Evolutionary conservation across 345 rosid species (phyloP).

Genomic region (Durio zibethinus): DNA sequence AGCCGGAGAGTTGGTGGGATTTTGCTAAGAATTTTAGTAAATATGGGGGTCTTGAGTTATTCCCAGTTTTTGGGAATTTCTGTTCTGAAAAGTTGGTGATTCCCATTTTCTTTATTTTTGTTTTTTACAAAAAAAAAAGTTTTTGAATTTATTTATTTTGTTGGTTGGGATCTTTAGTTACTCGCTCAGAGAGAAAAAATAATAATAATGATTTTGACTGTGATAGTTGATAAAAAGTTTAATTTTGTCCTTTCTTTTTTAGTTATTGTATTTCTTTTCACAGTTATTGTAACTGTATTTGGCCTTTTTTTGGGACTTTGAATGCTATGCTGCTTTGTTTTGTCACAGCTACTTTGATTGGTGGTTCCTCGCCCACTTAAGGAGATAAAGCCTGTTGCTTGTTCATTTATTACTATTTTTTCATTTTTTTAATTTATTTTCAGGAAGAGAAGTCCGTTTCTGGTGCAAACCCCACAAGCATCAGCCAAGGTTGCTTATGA

Average conservation of each 20-base stretch:
- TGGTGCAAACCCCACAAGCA: too few species aligned
- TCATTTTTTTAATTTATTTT: neutral
- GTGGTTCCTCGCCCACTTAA: slow-evolving; percentile 9
- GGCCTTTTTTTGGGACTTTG: slow-evolving; percentile 32
- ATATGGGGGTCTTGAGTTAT: neutral
- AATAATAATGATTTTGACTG: slow-evolving; percentile 23
- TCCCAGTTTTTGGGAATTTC: too few species aligned
- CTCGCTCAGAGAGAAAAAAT: neutral
- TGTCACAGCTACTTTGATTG: slow-evolving; percentile 8
- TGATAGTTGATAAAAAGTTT: slow-evolving; percentile 29
- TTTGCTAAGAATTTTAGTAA: neutral
- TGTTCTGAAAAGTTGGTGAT: too few species aligned
- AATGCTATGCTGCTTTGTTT: slow-evolving; percentile 14
- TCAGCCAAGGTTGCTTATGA: too few species aligned
- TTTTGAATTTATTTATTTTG: neutral
- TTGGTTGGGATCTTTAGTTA: neutral
- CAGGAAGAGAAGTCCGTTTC: slow-evolving; percentile 44
- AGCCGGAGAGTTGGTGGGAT: slow-evolving; percentile 21
- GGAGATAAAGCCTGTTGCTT: slow-evolving; percentile 11
- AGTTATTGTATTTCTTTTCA: too few species aligned
- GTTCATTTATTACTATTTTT: neutral
- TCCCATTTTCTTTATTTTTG: too few species aligned
- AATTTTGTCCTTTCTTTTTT: slow-evolving; percentile 42
- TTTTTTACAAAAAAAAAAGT: neutral
- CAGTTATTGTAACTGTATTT: slow-evolving; percentile 21